phyloP scores from a whole-genome alignment of 2,329 filamentous ascomycete species.

The Phaeoacremonium minimum region DNA sequence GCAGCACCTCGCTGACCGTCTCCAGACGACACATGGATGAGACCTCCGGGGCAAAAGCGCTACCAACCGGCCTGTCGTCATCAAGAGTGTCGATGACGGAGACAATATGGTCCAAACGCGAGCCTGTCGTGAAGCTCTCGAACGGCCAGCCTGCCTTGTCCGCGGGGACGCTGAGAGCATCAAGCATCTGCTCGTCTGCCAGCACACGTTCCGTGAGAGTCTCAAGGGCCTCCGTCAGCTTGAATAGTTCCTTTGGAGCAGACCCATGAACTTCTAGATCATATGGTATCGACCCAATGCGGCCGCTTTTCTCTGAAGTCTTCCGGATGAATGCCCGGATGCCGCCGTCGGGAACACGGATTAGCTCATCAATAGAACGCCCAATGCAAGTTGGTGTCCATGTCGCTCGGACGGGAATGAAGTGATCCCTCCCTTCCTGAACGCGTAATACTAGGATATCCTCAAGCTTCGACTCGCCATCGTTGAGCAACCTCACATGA shows the following conservation, averaged over 20 bases:
- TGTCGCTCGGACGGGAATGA: constrained; percentile 71
- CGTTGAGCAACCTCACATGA: constrained; percentile 68
- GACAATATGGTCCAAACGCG: constrained; percentile 4
- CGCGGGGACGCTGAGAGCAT: constrained; percentile 44
- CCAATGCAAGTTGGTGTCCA: constrained; percentile 85
- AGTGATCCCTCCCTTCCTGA: constrained; percentile 81
- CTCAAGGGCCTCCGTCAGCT: constrained; percentile 76
- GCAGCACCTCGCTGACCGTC: constrained; percentile 63
- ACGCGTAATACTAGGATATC: constrained; percentile 87
- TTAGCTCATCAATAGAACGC: constrained; percentile 82
- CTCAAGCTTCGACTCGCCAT: constrained; percentile 62
- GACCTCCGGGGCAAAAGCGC: constrained; percentile 59
- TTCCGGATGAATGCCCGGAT: constrained; percentile 51
- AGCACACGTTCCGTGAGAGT: constrained; percentile 49
- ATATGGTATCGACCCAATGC: constrained; percentile 45
- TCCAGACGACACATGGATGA: constrained; percentile 68
- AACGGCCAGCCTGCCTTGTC: constrained; percentile 58
- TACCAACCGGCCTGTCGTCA: constrained; percentile 56
- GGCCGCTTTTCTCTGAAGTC: constrained; percentile 17
- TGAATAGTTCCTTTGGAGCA: constrained; percentile 84
- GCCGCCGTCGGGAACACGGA: constrained; percentile 78
- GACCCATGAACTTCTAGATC: constrained; percentile 65
- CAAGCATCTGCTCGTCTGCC: constrained; percentile 60
- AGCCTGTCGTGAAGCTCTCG: constrained; percentile 14
- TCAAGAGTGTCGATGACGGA: constrained; percentile 66